phyloP scores from a whole-genome alignment of 768 basidiomycete species.

The Thelephora ganbajun region DNA sequence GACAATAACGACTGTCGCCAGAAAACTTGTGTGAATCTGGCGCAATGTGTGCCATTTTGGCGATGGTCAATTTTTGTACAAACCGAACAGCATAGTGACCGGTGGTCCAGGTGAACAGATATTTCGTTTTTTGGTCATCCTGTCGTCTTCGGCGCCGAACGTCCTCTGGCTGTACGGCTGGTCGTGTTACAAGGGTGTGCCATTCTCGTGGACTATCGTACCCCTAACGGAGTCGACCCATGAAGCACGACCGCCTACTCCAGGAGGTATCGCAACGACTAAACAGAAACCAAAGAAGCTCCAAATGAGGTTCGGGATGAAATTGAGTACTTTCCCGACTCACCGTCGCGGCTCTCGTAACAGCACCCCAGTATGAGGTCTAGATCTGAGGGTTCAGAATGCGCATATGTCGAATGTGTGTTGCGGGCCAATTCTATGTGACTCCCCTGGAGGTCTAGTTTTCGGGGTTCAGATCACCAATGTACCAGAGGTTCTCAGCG shows the following conservation, averaged over 20 bases:
- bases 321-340: conserved; percentile 12
- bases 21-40: no score
- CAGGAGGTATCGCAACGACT: conserved; percentile 69
- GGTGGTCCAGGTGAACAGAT: conserved; percentile 42
- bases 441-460: no score
- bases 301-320: not conserved
- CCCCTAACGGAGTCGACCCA: conserved; percentile 54
- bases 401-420: no score
- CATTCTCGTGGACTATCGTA: conserved; percentile 45
- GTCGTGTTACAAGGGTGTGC: conserved; percentile 34
- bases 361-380: conserved; percentile 59
- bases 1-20: no score
- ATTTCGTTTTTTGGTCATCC: conserved; percentile 17
- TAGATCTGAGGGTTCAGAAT: conserved; percentile 46
- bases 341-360: conserved; percentile 44
- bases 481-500: no score
- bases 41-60: no score
- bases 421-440: no score
- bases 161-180: conserved; percentile 35
- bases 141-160: conserved; percentile 11
- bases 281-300: conserved; percentile 1
- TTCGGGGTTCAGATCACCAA: no score
- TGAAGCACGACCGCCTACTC: conserved; percentile 57
- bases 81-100: no score
- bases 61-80: no score